Base-by-base conservation (phyloP, 208 protist genomes). In the Phytomonas francai region DNA sequence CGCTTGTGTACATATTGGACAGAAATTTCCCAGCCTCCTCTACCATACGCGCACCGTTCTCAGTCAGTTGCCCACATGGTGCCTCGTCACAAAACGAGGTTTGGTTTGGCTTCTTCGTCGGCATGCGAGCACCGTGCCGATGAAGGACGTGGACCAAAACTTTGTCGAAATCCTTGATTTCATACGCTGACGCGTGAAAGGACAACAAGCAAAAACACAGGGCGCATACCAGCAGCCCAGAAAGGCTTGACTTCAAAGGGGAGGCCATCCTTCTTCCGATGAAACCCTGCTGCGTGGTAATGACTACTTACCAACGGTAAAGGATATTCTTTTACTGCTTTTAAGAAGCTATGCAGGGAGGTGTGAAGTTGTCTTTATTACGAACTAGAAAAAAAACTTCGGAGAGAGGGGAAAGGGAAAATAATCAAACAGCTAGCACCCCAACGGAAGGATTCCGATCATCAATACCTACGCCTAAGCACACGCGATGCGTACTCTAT, bases 41-140 rank as follows among this genome's bases (percentile, higher is more conserved):
- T 27, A 89, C n/a, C 79, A 81, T 79, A 63, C 56, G 11, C 65
- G 72, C 67, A 8, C 84, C 84, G 45, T 73, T 65, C 34, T 59
- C 14, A 45, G 71, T 89, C 27, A 89, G 74, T 42, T 78, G 61
- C n/a, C 81, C 84, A 51, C 84, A 89, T 28, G 83, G 80, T 28
- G 70, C 72, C 42, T 59, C 70, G 65, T 67, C 71, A 67, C 84
- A 89, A 59, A 89, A 77, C 22, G 67, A 16, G 1, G 73, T 77
- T 12, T 70, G n/a, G 70, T 89, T 86, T 65, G 67, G 7, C 16
- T 33, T n/a, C 4, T 74, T 65, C 22, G 77, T n/a, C 34, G 80
- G 39, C 0, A 68, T 59, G 29, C 83, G 83, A 27, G 80, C 77
- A 28, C 83, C 83, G 68, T 89, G 83, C 54, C 83, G 83, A 65